phyloP scores from a whole-genome alignment of 2,329 filamentous ascomycete genomes.

The Dissoconium aciculare region DNA sequence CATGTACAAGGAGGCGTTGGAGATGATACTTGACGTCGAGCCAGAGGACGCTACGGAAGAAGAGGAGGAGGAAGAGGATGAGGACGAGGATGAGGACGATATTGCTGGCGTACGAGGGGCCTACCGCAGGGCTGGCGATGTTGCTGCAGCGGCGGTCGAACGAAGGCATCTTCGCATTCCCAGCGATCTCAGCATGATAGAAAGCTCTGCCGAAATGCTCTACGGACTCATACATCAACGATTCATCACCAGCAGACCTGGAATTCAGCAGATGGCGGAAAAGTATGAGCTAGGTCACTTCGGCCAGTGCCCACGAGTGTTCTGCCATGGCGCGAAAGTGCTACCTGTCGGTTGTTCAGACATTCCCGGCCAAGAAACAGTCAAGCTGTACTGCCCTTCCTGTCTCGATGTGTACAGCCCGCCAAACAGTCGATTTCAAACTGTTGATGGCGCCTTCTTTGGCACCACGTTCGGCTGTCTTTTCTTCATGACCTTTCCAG shows the following conservation, averaged over 20 bases:
- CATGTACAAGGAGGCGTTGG: constrained; percentile 97
- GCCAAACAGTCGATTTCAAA: constrained; percentile 92
- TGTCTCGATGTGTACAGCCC: constrained; percentile 96
- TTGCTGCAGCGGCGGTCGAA: constrained; percentile 36
- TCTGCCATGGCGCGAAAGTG: constrained; percentile 80
- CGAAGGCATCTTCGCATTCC: constrained; percentile 74
- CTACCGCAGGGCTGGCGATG: constrained; percentile 19
- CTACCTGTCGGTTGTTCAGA: constrained; percentile 88
- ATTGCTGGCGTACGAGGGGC: constrained; percentile 39
- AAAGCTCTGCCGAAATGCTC: constrained; percentile 93
- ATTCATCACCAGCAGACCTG: constrained; percentile 90
- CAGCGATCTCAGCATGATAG: constrained; percentile 86
- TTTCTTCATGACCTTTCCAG: constrained; percentile 96
- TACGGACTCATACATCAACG: constrained; percentile 97
- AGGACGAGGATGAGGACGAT: constrained; percentile 42
- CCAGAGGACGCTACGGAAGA: constrained; percentile 88
- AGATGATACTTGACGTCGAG: constrained; percentile 98
- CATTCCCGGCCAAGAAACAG: constrained; percentile 89
- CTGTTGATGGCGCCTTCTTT: constrained; percentile 95
- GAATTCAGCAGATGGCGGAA: constrained; percentile 98
- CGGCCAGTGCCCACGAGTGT: constrained; percentile 82
- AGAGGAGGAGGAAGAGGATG: constrained; percentile 55
- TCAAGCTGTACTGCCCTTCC: constrained; percentile 94
- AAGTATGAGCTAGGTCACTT: constrained; percentile 98
- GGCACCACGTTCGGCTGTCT: constrained; percentile 92